Evolutionary conservation across 495 filamentous ascomycete genomes (phyloP).

Genomic region (Xylaria venustula): DNA sequence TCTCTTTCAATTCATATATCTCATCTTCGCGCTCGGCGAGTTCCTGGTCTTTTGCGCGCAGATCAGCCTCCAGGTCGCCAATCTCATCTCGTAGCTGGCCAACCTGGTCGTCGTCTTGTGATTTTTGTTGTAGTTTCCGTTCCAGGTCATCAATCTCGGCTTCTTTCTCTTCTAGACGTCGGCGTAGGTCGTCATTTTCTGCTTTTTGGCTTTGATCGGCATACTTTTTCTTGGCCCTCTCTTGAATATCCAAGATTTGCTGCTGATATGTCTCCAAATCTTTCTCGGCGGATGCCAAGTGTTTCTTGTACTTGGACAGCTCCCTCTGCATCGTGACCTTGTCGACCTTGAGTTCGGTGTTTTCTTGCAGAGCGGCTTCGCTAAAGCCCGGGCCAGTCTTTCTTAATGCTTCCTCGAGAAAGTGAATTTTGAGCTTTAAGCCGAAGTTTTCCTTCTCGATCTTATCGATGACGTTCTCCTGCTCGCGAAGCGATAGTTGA

Average conservation of each 20-base stretch:
- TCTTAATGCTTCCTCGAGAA: slow-evolving; percentile 72
- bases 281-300: slow-evolving; percentile 72
- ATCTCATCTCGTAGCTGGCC: slow-evolving; percentile 62
- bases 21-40: slow-evolving; percentile 40
- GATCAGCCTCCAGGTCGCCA: slow-evolving; percentile 31
- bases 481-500: slow-evolving; percentile 83
- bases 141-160: slow-evolving; percentile 50
- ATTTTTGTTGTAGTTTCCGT: slow-evolving; percentile 17
- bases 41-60: background rate
- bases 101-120: slow-evolving; percentile 33
- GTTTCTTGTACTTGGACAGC: slow-evolving; percentile 78
- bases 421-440: slow-evolving; percentile 78
- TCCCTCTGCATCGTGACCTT: slow-evolving; percentile 84
- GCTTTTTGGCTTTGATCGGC: slow-evolving; percentile 60
- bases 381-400: slow-evolving; percentile 86
- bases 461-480: slow-evolving; percentile 91
- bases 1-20: slow-evolving; percentile 33
- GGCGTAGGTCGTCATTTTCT: slow-evolving; percentile 57
- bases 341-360: slow-evolving; percentile 91
- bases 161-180: slow-evolving; percentile 42
- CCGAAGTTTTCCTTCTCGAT: slow-evolving; percentile 92
- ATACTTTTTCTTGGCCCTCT: slow-evolving; percentile 73
- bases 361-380: slow-evolving; percentile 83
- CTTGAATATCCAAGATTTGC: slow-evolving; percentile 74
- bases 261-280: slow-evolving; percentile 73